Percentiles rank a stretch among this genome's conserved stretches.
Conservation (phyloP, 139 green algal genomes). For the Choricystis sp. region DNA sequence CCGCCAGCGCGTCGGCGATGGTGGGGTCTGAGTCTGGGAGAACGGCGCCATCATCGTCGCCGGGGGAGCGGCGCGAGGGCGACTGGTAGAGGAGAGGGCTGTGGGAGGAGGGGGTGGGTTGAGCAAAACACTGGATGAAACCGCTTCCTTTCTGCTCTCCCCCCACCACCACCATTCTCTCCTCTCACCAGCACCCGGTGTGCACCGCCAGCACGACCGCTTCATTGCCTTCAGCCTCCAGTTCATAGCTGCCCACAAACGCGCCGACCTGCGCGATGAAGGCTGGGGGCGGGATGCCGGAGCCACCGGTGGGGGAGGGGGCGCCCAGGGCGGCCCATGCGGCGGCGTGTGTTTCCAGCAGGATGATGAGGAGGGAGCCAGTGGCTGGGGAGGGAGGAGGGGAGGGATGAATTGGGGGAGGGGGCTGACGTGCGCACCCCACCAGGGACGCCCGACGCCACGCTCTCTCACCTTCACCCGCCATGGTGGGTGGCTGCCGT, state of each 20-base stretch:
- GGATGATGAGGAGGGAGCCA: neutral
- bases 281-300: neutral
- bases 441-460: neutral
- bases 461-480: neutral
- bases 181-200: neutral
- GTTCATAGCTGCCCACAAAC: neutral
- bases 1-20: neutral
- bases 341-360: neutral
- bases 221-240: neutral
- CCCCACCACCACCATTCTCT: no score
- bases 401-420: neutral
- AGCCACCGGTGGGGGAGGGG: neutral
- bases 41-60: neutral
- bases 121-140: no score
- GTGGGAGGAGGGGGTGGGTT: neutral
- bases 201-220: neutral
- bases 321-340: neutral
- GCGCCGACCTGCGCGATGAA: neutral
- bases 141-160: neutral
- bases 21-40: neutral
- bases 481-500: neutral
- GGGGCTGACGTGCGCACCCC: neutral
- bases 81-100: neutral
- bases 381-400: neutral
- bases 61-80: no score